Evolutionary conservation across 805 yeast species (phyloP), one percentile per base, ranked within the genome.

Genomic region (Babjeviella inositovora): DNA sequence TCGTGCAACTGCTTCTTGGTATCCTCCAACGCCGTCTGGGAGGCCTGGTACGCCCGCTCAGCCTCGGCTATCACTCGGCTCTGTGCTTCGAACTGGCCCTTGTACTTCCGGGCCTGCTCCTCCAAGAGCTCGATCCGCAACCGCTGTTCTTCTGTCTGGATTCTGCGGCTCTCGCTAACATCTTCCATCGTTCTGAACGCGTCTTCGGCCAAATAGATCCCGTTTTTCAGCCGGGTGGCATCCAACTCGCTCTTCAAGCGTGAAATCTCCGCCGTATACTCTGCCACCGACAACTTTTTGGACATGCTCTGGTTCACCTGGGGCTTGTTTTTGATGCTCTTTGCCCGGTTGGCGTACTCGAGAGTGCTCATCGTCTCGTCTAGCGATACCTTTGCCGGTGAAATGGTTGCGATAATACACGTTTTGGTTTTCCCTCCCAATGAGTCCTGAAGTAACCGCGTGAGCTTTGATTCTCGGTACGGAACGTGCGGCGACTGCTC

Each of bases 341-440:
- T 79, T 2, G 95, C 95, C 29, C 84, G 70, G 25, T 72, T 68
- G 4, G 95, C 94, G 43, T 84, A 84, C 32, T 81, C 90, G 24
- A 84, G 54, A 0, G 95, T 84, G 33, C 90, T 76, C 20, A 74
- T 43, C 0, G 94, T 79, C 41, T 84, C 95, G 14, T 76, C 85
- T n/a, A 69, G 50, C 29, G 75, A 77, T 14, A 67, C 55, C 28
- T 62, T 62, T 1, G 92, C 92, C 0, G 94, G 92, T 6, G 92
- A 79, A 2, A 84, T 62, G 0, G 93, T 84, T 2, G 94, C 93
- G 13, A 84, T 77, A 26, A 84, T 57, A 15, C 85, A 73, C 0
- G 96, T 84, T 38, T 79, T 76, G 0, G 95, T 82, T 26, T 70
- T 61, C 2, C 95, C 95, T 2, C 96, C 96, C 4, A 85, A 53